phyloP scores from a whole-genome alignment of 2,329 filamentous ascomycete genomes.

The Blastomyces emzantsi region DNA sequence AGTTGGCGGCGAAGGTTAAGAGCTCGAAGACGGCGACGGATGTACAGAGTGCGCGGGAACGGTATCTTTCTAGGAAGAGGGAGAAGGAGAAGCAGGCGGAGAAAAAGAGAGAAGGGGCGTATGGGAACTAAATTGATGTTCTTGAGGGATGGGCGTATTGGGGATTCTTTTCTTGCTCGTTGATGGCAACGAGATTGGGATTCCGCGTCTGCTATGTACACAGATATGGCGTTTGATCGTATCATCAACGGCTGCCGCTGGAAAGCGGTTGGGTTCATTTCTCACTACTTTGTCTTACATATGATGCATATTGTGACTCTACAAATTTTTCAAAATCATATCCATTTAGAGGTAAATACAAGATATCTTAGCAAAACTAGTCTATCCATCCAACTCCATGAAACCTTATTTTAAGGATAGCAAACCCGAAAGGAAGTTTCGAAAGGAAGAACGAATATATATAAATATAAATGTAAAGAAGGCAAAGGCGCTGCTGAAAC shows the following conservation, averaged over 20 bases:
- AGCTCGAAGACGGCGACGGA: conserved; percentile 50
- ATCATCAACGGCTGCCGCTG: not conserved
- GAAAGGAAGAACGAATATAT: not conserved
- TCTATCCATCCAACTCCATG: not conserved
- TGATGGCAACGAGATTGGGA: not conserved
- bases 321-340: not conserved
- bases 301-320: not conserved
- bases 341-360: not conserved
- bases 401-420: not conserved
- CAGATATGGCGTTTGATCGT: not conserved
- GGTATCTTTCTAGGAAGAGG: conserved; percentile 52
- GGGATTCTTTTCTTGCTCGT: not conserved
- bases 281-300: too few relatives aligned
- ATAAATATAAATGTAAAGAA: not conserved
- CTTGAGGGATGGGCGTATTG: not conserved
- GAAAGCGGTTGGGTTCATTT: too few relatives aligned
- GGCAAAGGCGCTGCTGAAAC: not conserved
- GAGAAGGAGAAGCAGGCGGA: conserved; percentile 40
- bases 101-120: conserved; percentile 29
- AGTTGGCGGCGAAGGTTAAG: conserved; percentile 48
- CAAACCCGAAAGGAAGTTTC: not conserved
- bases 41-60: conserved; percentile 52
- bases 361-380: not conserved
- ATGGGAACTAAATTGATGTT: conserved; percentile 9
- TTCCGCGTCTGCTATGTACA: not conserved